Evolutionary conservation across 2,329 filamentous ascomycete species (phyloP), one percentile per base, ranked within the genome.

Genomic region (Aspergillus viridinutans): DNA sequence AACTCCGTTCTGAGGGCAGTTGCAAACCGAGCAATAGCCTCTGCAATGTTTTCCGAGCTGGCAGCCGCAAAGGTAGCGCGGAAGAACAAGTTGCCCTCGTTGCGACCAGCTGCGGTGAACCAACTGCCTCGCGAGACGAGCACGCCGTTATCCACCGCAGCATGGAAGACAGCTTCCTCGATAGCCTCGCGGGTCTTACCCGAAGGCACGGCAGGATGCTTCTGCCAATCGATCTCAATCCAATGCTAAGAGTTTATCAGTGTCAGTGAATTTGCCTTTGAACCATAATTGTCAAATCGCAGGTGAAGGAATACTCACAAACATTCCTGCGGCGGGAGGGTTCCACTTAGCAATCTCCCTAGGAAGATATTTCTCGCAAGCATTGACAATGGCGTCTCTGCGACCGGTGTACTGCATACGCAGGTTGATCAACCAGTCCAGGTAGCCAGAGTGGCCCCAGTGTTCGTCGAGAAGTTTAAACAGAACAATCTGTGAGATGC

Each of bases 381-480:
- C 91, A 7, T 82, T 80, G 4, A 96, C 79, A 56, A 99, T 84
- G 26, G 85, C 82, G 69, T 97, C 83, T 55, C 94, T 81, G 58
- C 93, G 85, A 63, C 80, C 78, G 1, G 92, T 94, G 71, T 99
- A 99, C 73, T 92, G 85, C 66, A 85, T 74, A 49, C 92, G 84
- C 66, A 97, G 78, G 70, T 90, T 83, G 70, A 94, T 89, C 61
- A 99, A 77, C 94, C 94, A 99, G 68, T 88, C 82, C 25, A 99
- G 75, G 70, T 95, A 99, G 1, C 92, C 92, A 45, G 85, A 82
- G 69, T 99, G 94, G 25, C 93, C 94, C 94, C 94, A 99, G 51
- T 87, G 86, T 74, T 96, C 91, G 63, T 99, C 94, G 2, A 99
- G 81, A 23, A 99, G 80, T 76, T 96, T 95, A 78, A 90, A 92